Base-by-base conservation (phyloP, 2,329 filamentous ascomycete genomes). In the Trichoderma atroviride region DNA sequence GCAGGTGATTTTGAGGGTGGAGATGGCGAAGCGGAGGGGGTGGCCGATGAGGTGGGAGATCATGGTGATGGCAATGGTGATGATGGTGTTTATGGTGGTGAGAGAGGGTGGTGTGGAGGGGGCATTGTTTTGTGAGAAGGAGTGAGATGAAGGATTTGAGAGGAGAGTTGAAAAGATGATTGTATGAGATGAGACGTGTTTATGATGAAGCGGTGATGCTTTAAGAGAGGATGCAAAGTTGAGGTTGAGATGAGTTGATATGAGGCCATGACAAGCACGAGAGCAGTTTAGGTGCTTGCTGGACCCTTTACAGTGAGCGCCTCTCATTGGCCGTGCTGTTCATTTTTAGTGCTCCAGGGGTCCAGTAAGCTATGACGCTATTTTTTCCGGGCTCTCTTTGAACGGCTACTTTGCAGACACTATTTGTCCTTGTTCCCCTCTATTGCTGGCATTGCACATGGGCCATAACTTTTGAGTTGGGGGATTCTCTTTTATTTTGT, bases 1-100 rank as follows among this genome's bases (percentile, higher is more conserved):
- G 72, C 83, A 83, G 64, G 83, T 73, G 11, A 75, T 72, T 69
- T 80, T 81, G 73, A 81, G 67, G 72, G 77, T 78, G 11, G 77
- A 76, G 50, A 79, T 65, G 40, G 75, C 71, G 70, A 79, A 74
- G 67, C 80, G 81, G 70, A 81, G 65, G 16, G 83, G 83, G 70
- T 81, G 78, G 74, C 79, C 79, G 68, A 80, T 72, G 74, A 82
- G 78, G 71, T 80, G 77, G 64, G 70, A 73, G 29, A 73, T 74
- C 69, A 75, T 55, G 53, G 33, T 43, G 5, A 35, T 13, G 33
- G 4, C 73, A 69, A 6, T 37, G 27, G 33, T 55, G 47, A 43
- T 22, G 53, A 11, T 10, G 5, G 33, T 35, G 11, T 13, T 35
- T 37, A n/a, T 24, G 53, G 35, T 58, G 52, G 40, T 57, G 53